phyloP scores from a whole-genome alignment of 495 filamentous ascomycete species.

The Elaphomyces granulatus region DNA sequence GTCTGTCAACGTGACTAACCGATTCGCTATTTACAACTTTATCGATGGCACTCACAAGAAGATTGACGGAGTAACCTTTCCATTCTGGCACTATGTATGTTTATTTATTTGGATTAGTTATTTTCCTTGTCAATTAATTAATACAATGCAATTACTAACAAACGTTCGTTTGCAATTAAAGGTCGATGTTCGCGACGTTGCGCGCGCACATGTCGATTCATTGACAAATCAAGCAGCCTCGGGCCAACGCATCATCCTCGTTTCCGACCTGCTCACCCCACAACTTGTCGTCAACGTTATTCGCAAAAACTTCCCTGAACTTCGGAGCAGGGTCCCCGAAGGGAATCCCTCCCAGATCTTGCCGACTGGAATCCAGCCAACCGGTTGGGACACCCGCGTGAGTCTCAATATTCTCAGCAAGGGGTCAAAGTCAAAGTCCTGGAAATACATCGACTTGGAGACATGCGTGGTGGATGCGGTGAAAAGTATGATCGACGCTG shows the following conservation, averaged over 20 bases:
- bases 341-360: constrained; percentile 13
- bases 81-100: constrained; percentile 20
- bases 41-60: constrained; percentile 16
- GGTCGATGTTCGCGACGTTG: constrained; percentile 28
- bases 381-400: constrained; percentile 17
- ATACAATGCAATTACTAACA: too few relatives aligned
- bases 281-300: constrained; percentile 19
- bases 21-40: constrained; percentile 19
- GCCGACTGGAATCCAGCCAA: constrained; percentile 16
- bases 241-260: constrained; percentile 19
- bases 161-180: constrained; percentile 12
- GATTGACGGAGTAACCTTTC: constrained; percentile 15
- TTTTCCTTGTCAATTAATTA: too few relatives aligned
- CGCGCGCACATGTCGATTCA: too few relatives aligned
- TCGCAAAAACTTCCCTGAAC: constrained; percentile 15
- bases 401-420: constrained; percentile 16
- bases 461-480: constrained; percentile 17
- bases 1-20: constrained; percentile 22
- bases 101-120: too few relatives aligned
- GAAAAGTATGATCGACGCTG: constrained; percentile 11
- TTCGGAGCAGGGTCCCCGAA: constrained; percentile 11
- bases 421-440: constrained; percentile 7
- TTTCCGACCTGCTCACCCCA: constrained; percentile 12
- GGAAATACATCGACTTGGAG: constrained; percentile 15
- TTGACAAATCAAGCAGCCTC: constrained; percentile 15